phyloP scores from a whole-genome alignment of 2,329 filamentous ascomycete genomes.

The Stachybotrys elegans region DNA sequence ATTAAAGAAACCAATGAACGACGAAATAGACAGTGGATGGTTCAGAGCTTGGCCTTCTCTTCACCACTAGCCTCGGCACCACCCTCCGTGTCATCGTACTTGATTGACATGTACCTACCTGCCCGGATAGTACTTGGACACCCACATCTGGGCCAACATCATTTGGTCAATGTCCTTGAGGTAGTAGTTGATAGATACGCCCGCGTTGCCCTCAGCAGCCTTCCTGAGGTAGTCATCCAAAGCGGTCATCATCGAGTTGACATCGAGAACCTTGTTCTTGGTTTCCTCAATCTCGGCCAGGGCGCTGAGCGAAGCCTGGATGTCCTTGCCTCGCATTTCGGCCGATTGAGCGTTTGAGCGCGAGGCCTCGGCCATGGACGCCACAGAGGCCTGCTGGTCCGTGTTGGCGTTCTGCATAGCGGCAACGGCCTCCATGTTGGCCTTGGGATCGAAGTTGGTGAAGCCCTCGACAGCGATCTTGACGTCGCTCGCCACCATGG shows the following conservation, averaged over 20 bases:
- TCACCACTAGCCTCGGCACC: background rate
- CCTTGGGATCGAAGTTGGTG: background rate
- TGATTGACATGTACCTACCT: slow-evolving; percentile 9
- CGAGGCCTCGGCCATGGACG: background rate
- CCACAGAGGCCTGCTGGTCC: background rate
- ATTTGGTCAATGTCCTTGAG: slow-evolving; percentile 11
- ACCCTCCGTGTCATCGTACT: slow-evolving; percentile 7
- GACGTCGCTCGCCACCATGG: background rate
- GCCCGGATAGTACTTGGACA: slow-evolving; percentile 12
- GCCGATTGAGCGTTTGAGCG: background rate
- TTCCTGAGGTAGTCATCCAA: slow-evolving; percentile 12
- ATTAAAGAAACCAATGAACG: too few relatives aligned
- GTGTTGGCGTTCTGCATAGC: background rate
- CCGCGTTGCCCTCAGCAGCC: background rate
- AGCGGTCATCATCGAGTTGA: slow-evolving; percentile 12
- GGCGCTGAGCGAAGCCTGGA: slow-evolving; percentile 1
- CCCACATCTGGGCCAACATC: slow-evolving; percentile 14
- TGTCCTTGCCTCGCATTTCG: background rate
- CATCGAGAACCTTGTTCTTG: slow-evolving; percentile 9
- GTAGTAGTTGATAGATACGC: slow-evolving; percentile 14
- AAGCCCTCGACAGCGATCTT: background rate
- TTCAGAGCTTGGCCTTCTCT: background rate
- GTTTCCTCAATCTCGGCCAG: slow-evolving; percentile 5
- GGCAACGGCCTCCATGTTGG: slow-evolving; percentile 1
- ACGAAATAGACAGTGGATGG: background rate